Percentiles rank a stretch among this genome's conserved stretches.
These are phyloP conservation scores for Populus trichocarpa DNA, from an alignment of 441 rosid species.

Conservation along the genomic window DNA sequence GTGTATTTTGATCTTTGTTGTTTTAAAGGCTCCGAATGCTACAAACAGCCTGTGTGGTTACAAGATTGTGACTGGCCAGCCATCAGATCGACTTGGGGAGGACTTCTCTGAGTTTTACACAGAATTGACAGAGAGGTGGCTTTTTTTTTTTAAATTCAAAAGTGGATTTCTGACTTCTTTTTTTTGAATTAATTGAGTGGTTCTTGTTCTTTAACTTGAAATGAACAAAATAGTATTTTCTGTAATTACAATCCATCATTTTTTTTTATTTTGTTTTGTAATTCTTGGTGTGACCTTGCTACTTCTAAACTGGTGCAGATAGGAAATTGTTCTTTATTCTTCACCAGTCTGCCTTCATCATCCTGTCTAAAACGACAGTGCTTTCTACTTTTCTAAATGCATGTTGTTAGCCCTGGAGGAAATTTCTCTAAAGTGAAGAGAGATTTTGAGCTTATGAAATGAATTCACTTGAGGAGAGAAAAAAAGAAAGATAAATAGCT, in stretches of 20 bases:
- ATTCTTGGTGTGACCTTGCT: not conserved
- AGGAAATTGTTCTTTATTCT: not conserved
- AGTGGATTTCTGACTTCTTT: not conserved
- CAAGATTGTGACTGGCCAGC: conserved; percentile 99
- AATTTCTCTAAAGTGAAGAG: not conserved
- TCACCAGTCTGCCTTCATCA: not conserved
- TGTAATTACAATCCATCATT: not conserved
- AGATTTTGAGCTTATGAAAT: not conserved
- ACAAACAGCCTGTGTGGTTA: conserved; percentile 92
- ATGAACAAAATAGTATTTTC: not conserved
- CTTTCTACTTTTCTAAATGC: not conserved
- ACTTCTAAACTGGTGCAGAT: not conserved
- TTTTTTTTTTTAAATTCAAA: not conserved
- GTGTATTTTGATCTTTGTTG: conserved; percentile 26
- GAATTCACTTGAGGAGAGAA: not conserved
- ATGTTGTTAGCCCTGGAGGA: not conserved
- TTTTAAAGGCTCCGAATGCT: conserved; percentile 88
- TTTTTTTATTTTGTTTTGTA: not conserved
- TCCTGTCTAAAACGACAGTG: not conserved
- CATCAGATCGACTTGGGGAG: conserved; percentile 98
- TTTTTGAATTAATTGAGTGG: not conserved
- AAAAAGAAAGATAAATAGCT: not conserved
- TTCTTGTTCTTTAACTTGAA: not conserved
- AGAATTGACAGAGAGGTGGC: conserved; percentile 84
- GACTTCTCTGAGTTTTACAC: conserved; percentile 85